These are phyloP conservation scores for Paradendryphiella salina DNA, from an alignment of 2,329 filamentous ascomycete species.

Conservation along the genomic window DNA sequence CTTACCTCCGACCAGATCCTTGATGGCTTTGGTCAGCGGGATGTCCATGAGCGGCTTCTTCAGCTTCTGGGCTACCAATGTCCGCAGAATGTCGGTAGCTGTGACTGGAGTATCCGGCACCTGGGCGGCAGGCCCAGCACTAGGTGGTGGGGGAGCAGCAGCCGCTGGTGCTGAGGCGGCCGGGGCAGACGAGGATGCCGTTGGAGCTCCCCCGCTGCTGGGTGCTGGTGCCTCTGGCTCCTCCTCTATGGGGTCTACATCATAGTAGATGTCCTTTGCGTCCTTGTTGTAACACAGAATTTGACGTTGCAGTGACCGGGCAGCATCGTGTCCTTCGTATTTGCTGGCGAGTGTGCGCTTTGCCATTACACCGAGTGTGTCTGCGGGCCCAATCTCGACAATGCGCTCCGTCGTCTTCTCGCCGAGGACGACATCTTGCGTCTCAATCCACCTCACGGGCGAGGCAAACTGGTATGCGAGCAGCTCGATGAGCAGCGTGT, in stretches of 20 bases:
- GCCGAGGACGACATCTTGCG: conserved; percentile 97
- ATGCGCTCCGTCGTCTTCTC: conserved; percentile 96
- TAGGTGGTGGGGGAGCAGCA: conserved; percentile 61
- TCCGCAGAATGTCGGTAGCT: conserved; percentile 85
- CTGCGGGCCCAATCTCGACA: conserved; percentile 94
- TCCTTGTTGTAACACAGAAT: conserved; percentile 99
- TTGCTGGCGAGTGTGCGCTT: conserved; percentile 93
- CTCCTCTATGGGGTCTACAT: conserved; percentile 93
- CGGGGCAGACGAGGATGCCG: conserved; percentile 52
- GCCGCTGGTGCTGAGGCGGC: conserved; percentile 58
- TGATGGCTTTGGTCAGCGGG: conserved; percentile 94
- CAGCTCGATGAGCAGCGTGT: conserved; percentile 97
- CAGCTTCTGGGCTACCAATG: conserved; percentile 92
- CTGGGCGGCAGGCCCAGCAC: conserved; percentile 82
- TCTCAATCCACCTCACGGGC: conserved; percentile 99
- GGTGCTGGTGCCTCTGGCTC: conserved; percentile 59
- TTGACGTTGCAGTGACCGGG: conserved; percentile 92
- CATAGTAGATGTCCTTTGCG: conserved; percentile 98
- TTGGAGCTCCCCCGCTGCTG: conserved; percentile 49
- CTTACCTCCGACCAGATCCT: conserved; percentile 95
- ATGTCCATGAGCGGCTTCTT: conserved; percentile 92
- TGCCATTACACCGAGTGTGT: conserved; percentile 97
- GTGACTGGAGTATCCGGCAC: conserved; percentile 85
- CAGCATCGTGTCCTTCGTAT: conserved; percentile 98
- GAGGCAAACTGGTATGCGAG: conserved; percentile 99